phyloP scores from a whole-genome alignment of 345 rosid genomes.

The Camelina laxa region DNA sequence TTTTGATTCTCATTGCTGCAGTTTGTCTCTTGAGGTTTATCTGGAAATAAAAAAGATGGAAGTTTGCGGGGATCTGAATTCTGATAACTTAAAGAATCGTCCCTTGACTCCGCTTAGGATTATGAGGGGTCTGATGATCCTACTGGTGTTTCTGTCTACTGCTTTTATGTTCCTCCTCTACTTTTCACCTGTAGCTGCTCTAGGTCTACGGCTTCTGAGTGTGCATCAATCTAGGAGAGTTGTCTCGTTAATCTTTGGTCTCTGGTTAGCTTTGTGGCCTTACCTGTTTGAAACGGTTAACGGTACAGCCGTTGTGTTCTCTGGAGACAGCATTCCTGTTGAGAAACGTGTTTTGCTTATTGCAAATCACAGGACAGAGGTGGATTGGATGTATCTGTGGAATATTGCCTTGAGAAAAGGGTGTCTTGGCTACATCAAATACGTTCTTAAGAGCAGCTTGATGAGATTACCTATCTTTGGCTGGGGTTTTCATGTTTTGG shows the following conservation, averaged over 20 bases:
- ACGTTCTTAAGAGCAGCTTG: slow-evolving; percentile 82
- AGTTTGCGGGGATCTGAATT: slow-evolving; percentile 47
- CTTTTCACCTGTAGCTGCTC: slow-evolving; percentile 56
- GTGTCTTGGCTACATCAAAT: slow-evolving; percentile 73
- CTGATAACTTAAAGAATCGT: slow-evolving; percentile 56
- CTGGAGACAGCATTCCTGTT: slow-evolving; percentile 61
- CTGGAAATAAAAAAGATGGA: slow-evolving; percentile 53
- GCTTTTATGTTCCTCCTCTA: slow-evolving; percentile 71
- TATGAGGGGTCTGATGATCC: slow-evolving; percentile 66
- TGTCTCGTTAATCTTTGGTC: slow-evolving; percentile 61
- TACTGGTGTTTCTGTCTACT: slow-evolving; percentile 66
- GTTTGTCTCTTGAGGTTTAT: slow-evolving; percentile 35
- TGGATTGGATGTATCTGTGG: slow-evolving; percentile 96
- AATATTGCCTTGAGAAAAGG: slow-evolving; percentile 78
- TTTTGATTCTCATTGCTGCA: slow-evolving; percentile 47
- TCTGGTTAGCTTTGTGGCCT: slow-evolving; percentile 87
- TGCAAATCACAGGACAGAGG: slow-evolving; percentile 90
- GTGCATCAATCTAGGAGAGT: slow-evolving; percentile 60
- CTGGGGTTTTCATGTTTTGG: slow-evolving; percentile 85
- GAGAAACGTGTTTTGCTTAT: slow-evolving; percentile 68
- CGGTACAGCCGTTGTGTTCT: slow-evolving; percentile 68
- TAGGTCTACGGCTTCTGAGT: slow-evolving; percentile 54
- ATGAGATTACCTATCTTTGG: slow-evolving; percentile 82
- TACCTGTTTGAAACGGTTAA: slow-evolving; percentile 79
- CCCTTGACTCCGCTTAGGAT: slow-evolving; percentile 66